These are phyloP conservation scores for Trypethelium eluteriae DNA, from an alignment of 495 filamentous ascomycete species.

Conservation along the genomic window DNA sequence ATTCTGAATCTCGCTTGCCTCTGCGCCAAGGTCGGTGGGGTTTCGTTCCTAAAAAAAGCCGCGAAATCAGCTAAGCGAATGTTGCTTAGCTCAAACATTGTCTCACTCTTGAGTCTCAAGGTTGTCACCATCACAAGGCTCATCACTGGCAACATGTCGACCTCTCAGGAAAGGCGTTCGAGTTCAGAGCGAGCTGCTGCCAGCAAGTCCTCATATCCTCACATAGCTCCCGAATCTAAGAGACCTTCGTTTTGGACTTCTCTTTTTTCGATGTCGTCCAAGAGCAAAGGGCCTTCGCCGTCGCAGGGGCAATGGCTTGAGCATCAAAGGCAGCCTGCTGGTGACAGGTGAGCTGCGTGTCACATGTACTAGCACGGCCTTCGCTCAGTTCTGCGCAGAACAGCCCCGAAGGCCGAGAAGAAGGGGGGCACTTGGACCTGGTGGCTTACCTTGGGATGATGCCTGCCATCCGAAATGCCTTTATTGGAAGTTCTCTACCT, in stretches of 20 bases:
- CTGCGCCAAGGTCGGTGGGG: too few relatives aligned
- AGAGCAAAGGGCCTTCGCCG: not conserved
- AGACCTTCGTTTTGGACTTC: not conserved
- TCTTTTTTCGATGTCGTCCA: not conserved
- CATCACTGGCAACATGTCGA: not conserved
- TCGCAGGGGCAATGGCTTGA: slow-evolving; percentile 1
- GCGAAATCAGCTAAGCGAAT: not conserved
- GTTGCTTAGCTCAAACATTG: not conserved
- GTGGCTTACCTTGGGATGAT: slow-evolving; percentile 8
- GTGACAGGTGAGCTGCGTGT: not conserved
- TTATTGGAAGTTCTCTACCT: too few relatives aligned
- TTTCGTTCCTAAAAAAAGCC: too few relatives aligned
- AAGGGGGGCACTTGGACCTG: slow-evolving; percentile 1
- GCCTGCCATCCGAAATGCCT: too few relatives aligned
- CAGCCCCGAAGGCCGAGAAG: not conserved
- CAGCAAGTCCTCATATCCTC: not conserved
- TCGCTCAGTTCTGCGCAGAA: not conserved
- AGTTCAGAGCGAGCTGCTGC: not conserved
- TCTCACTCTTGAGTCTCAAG: too few relatives aligned
- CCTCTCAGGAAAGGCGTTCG: not conserved
- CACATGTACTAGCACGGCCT: too few relatives aligned
- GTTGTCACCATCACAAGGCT: too few relatives aligned
- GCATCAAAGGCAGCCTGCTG: not conserved
- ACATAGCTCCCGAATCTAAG: not conserved
- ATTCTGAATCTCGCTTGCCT: too few relatives aligned